phyloP scores from a whole-genome alignment of 2,329 filamentous ascomycete species.

The Calycina marina region DNA sequence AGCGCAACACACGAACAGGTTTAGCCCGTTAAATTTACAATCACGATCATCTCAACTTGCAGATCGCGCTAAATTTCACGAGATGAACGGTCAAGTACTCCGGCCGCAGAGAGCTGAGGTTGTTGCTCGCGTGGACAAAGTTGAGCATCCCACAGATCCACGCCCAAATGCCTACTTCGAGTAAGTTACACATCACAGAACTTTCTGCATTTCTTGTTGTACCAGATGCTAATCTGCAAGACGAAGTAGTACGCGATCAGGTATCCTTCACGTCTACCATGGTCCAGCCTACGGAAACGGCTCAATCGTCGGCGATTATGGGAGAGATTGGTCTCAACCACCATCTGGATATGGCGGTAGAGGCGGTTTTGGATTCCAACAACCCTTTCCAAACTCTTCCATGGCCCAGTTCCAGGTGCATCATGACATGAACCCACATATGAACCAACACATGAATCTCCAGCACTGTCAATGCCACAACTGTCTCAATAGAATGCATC shows the following conservation, averaged over 20 bases:
- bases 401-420: background rate
- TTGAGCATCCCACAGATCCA: slow-evolving; percentile 37
- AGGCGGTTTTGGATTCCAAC: no score
- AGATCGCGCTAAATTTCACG: background rate
- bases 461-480: no score
- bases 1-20: no score
- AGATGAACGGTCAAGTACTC: slow-evolving; percentile 3
- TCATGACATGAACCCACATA: no score
- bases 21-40: background rate
- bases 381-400: background rate
- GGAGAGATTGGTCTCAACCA: no score
- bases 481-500: no score
- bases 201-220: no score
- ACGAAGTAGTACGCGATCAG: slow-evolving; percentile 30
- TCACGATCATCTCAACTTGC: background rate
- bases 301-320: no score
- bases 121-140: slow-evolving; percentile 33
- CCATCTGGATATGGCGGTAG: no score
- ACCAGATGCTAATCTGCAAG: no score
- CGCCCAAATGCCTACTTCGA: slow-evolving; percentile 46
- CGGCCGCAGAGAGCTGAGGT: slow-evolving; percentile 4
- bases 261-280: slow-evolving; percentile 41
- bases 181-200: no score
- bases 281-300: slow-evolving; percentile 41
- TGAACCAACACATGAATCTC: no score